Evolutionary conservation across 805 yeast genomes (phyloP).

Genomic region (Tetrapisispora pingtungensis): DNA sequence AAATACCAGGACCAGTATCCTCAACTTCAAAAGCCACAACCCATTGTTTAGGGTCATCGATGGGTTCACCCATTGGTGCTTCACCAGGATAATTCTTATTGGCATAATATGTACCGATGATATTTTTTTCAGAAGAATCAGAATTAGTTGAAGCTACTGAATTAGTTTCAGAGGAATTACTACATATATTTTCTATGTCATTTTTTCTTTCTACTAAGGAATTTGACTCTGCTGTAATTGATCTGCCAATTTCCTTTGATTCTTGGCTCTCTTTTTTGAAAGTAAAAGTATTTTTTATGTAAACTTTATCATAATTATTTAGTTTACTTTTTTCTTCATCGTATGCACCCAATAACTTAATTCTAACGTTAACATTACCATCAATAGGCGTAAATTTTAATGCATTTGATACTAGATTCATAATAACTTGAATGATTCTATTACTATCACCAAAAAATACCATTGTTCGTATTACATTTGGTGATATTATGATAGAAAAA

Average conservation of each 20-base stretch:
- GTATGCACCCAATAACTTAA: conserved; percentile 60
- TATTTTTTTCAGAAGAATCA: conserved; percentile 34
- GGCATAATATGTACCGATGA: conserved; percentile 13
- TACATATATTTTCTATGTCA: conserved; percentile 2
- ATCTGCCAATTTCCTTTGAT: background rate
- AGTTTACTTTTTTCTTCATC: conserved; percentile 42
- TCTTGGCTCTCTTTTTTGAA: background rate
- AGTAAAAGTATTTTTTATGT: conserved; percentile 24
- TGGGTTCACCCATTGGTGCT: conserved; percentile 12
- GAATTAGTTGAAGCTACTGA: conserved; percentile 20
- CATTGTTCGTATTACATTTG: conserved; percentile 50
- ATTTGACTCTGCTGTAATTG: background rate
- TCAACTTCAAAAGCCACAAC: conserved; percentile 50
- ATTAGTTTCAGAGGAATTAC: background rate
- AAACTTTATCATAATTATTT: conserved; percentile 37
- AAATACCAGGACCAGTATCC: conserved; percentile 95
- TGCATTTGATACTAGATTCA: conserved; percentile 86
- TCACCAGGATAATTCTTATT: conserved; percentile 1
- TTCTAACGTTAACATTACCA: conserved; percentile 62
- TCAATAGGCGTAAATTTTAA: conserved; percentile 87
- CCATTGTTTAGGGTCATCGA: conserved; percentile 28
- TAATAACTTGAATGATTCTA: conserved; percentile 80
- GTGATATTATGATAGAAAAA: conserved; percentile 51
- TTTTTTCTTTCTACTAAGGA: too few relatives aligned
- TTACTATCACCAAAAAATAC: conserved; percentile 80